A percentile compares a stretch with the other conserved stretches of the same genome.
Evolutionary conservation across 2,329 filamentous ascomycete genomes (phyloP).

Genomic region (Calonectria pseudoreteaudii): DNA sequence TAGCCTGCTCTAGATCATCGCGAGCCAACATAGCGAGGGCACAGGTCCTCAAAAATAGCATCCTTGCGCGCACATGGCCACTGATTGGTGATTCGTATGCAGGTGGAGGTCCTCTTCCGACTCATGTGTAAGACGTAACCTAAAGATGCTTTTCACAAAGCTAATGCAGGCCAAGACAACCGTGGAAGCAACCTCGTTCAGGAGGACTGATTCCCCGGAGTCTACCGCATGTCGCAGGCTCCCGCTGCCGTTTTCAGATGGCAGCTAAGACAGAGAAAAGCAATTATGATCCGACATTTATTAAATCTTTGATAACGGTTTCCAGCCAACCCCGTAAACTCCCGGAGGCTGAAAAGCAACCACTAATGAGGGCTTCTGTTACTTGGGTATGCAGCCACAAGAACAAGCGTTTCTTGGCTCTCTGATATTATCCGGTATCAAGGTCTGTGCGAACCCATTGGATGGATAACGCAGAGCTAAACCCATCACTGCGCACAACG

Average conservation of each 20-base stretch:
- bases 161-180: conserved; percentile 22
- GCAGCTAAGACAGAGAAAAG: background rate
- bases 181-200: background rate
- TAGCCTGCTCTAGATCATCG: background rate
- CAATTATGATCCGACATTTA: conserved; percentile 13
- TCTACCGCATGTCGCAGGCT: background rate
- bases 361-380: background rate
- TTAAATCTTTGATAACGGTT: background rate
- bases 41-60: background rate
- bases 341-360: conserved; percentile 5
- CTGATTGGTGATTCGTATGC: background rate
- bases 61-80: background rate
- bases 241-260: background rate
- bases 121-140: background rate
- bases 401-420: conserved; percentile 11
- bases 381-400: background rate
- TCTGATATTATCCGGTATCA: background rate
- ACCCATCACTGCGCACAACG: background rate
- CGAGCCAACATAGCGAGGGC: background rate
- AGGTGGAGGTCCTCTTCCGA: background rate
- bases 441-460: background rate
- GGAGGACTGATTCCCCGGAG: background rate
- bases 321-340: background rate
- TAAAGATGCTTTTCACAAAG: background rate
- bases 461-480: background rate